Conservation (phyloP, 2,329 filamentous ascomycete genomes). For the Sclerotinia subarctica region DNA sequence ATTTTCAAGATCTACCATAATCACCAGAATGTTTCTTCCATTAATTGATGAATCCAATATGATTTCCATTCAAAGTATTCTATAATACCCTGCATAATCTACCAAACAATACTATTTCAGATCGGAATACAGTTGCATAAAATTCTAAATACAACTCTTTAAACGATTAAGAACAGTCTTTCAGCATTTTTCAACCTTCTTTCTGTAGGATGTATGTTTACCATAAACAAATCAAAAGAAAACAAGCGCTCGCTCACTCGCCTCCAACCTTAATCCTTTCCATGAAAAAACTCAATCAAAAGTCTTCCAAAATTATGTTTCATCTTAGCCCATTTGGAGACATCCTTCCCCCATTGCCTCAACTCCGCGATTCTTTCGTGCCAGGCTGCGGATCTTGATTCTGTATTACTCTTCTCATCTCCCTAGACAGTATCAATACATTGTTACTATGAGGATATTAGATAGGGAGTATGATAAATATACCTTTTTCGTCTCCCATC, state of each 20-base stretch:
- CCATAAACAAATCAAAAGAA: too few species aligned
- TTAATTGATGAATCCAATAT: too few species aligned
- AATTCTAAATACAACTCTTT: too few species aligned
- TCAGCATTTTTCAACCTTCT: too few species aligned
- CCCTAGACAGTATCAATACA: background rate
- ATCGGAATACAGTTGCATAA: too few species aligned
- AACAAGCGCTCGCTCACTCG: too few species aligned
- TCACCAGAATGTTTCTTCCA: slow-evolving; percentile 36
- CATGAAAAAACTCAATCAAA: background rate
- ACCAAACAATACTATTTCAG: too few species aligned
- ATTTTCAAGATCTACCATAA: slow-evolving; percentile 43
- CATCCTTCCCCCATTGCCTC: background rate
- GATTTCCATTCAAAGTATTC: too few species aligned
- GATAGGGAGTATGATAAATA: background rate
- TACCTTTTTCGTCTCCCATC: background rate
- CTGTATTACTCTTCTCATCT: background rate
- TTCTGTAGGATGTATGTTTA: too few species aligned
- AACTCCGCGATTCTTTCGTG: background rate
- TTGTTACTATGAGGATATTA: background rate
- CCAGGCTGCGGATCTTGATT: background rate
- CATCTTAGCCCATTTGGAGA: background rate
- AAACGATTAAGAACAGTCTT: too few species aligned
- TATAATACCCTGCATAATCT: too few species aligned
- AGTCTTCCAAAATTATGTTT: background rate
- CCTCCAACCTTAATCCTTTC: too few species aligned